Percentiles rank a stretch among this genome's conserved stretches.
Evolutionary conservation across 192 early-diverging fungal species (phyloP).

Genomic region (Paraglomus occultum): DNA sequence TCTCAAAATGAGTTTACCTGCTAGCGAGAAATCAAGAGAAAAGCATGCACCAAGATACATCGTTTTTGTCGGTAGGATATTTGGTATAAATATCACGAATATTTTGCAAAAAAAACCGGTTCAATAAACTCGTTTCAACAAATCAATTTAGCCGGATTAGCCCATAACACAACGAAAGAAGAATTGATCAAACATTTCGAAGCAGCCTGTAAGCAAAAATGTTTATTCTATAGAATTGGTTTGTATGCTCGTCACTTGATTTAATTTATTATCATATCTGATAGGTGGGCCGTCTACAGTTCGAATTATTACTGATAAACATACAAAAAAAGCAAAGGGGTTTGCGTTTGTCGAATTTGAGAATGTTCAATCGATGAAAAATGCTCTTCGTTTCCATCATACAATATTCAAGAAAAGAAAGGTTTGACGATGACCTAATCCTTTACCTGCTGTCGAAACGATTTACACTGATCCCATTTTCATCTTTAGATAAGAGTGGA

Average conservation of each 20-base stretch:
- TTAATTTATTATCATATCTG: neutral
- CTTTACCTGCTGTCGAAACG: neutral
- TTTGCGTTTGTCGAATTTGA: conserved; percentile 74
- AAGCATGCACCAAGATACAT: conserved; percentile 44
- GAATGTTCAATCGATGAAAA: conserved; percentile 49
- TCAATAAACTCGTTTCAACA: neutral
- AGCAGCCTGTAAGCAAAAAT: conserved; percentile 41
- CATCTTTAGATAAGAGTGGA: conserved; percentile 61
- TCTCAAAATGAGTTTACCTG: no score
- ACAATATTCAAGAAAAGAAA: conserved; percentile 6
- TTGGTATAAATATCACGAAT: neutral
- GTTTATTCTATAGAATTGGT: neutral
- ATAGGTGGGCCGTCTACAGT: conserved; percentile 52
- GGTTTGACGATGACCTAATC: neutral
- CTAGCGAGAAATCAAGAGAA: neutral
- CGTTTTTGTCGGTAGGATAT: conserved; percentile 53
- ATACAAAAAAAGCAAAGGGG: conserved; percentile 66
- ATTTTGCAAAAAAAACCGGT: no score
- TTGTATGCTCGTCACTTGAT: neutral
- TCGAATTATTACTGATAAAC: conserved; percentile 67
- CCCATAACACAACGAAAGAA: conserved; percentile 61
- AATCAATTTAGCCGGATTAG: conserved; percentile 52
- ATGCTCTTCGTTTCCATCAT: conserved; percentile 15
- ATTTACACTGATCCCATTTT: neutral
- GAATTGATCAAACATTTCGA: conserved; percentile 60